Base-by-base conservation (phyloP, 2,329 filamentous ascomycete genomes). In the Trichoderma atrobrunneum region DNA sequence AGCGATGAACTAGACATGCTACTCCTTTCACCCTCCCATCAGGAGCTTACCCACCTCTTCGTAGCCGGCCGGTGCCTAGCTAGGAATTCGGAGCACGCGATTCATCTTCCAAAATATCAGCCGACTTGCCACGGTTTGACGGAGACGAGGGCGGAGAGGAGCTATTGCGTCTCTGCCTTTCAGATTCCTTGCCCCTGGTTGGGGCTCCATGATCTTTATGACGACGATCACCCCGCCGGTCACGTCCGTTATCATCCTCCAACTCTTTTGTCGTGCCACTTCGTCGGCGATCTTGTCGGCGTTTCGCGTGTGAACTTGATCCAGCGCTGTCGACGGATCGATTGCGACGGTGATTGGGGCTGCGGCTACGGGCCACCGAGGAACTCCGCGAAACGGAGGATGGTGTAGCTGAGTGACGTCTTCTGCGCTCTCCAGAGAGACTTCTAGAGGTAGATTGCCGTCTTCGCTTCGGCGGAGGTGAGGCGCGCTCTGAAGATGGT, bases 141-240 rank as follows among this genome's bases (percentile, higher is more conserved):
- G 85, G 83, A 78, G 82, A 81, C 80, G 85, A 85, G 78, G 87
- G 86, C 78, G 83, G 83, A 74, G 86, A 86, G 74, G 87, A 88
- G 75, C 82, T 83, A 78, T 84, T 87, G 76, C 83, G 83, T 79
- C 85, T 85, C 75, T 83, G 84, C 61, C 70, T 74, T 34, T 65
- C 66, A 18, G 73, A 72, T 65, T 74, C 73, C 62, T 74, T 74
- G 36, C 59, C 65, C 66, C 43, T 72, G 6, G n/a, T 11, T 16
- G 48, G 32, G 43, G 59, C 43, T 34, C 32, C 36, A 18, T 39
- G 32, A 7, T 72, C 70, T 30, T 39, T 67, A 8, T 28, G 60
- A 43, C 54, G 67, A 36, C 62, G 54, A 36, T 70, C 72, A 28
- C 64, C 32, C 24, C 69, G 74, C 28, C 73, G 70, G 30, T 48